Base-by-base conservation (phyloP, 345 rosid species). In the Brassica cretica region DNA sequence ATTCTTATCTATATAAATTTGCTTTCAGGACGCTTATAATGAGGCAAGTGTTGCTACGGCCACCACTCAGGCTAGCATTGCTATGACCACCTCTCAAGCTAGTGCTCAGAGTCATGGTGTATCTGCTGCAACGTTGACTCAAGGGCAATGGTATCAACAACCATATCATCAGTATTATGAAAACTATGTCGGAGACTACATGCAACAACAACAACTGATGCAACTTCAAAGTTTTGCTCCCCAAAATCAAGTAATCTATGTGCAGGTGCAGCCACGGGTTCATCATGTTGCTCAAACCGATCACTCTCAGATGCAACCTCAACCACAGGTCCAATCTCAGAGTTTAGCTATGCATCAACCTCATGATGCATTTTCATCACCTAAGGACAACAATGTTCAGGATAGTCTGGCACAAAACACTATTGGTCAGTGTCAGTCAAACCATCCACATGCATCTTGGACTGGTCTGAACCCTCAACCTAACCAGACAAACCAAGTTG, bases 261-360 rank as follows among this genome's bases (percentile, higher is more conserved):
- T 46, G 14, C 14, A 25, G 14, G 56, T 6, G 56, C 5, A 15
- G 5, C 71, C 71, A 67, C 3, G 0, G 14, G 5, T 0, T 66
- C 10, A 24, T 0, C 3, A 5, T 41, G 33, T 12, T 56, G 56
- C 59, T 67, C 58, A 67, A 24, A 24, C 29, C 4, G 29, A 6
- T 41, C 70, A 66, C 10, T 24, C 10, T 66, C 56, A 41, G 11
- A 51, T 41, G 12, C 71, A 46, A 68, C 8, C 71, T 68, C 71
- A 46, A 68, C 24, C 58, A 27, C 71, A 66, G 9, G 9, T 39
- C 16, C 55, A 66, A 21, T 39, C 30, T 19, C 53, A 39, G 16
- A 66, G 53, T 39, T 46, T 14, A 46, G 6, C 16, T 46, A 46
- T 46, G 53, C 53, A 46, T 46, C 53, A 46, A 14, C 15, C 24